Conservation (phyloP, 2,329 filamentous ascomycete genomes). For the Rhinocladiella mackenziei region DNA sequence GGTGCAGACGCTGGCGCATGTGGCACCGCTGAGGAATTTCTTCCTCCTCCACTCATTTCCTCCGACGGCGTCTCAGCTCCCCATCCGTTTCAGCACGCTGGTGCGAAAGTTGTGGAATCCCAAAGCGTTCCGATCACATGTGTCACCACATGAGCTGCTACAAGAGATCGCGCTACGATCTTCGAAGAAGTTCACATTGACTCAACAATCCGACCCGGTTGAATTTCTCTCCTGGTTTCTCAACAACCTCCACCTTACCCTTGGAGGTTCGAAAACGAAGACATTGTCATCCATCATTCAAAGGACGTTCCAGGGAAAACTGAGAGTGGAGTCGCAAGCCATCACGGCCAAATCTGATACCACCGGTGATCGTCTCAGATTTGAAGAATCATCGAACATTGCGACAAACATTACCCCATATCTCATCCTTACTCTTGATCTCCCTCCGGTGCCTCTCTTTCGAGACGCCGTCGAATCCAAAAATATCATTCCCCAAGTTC, state of each 20-base stretch:
- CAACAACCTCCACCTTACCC: slow-evolving; percentile 86
- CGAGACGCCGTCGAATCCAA: slow-evolving; percentile 81
- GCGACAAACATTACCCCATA: slow-evolving; percentile 74
- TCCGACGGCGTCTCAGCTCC: slow-evolving; percentile 67
- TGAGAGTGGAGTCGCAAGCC: slow-evolving; percentile 88
- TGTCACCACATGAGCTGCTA: slow-evolving; percentile 93
- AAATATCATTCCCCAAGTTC: slow-evolving; percentile 82
- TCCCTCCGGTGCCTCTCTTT: slow-evolving; percentile 88
- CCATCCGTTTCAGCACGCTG: slow-evolving; percentile 80
- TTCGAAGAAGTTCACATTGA: slow-evolving; percentile 87
- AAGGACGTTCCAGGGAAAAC: slow-evolving; percentile 84
- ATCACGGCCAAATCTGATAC: slow-evolving; percentile 87
- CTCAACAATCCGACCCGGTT: slow-evolving; percentile 86
- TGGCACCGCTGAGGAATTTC: slow-evolving; percentile 83
- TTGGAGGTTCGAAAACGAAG: slow-evolving; percentile 85
- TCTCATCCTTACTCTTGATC: slow-evolving; percentile 86
- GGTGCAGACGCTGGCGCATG: slow-evolving; percentile 85
- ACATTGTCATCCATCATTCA: slow-evolving; percentile 83
- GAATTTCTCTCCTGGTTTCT: slow-evolving; percentile 98
- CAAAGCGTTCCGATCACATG: slow-evolving; percentile 90
- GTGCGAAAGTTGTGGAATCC: slow-evolving; percentile 98
- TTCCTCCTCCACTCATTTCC: slow-evolving; percentile 82
- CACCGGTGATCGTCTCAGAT: slow-evolving; percentile 76
- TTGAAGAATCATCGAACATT: slow-evolving; percentile 83
- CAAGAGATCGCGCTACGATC: slow-evolving; percentile 90